Base-by-base conservation (phyloP, 306 rosid species). In the Vigna nakashimae region DNA sequence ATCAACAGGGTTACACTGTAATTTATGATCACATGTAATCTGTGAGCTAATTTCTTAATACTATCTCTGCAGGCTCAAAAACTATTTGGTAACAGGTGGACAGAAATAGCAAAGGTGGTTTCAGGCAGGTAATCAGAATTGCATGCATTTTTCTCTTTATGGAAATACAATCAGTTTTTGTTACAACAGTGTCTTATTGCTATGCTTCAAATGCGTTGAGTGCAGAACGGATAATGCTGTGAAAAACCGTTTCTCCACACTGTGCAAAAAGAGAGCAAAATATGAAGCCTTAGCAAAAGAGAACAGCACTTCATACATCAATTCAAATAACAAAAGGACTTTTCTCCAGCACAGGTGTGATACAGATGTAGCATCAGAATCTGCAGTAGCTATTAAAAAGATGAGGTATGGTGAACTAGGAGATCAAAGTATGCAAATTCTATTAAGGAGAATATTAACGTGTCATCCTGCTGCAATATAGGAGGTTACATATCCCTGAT, bases 161-260 rank as follows among this genome's bases (percentile, higher is more conserved):
- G 34, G 17, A 50, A 45, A 76, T 59, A 65, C 78, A 36, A 82
- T 40, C 62, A 11, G 34, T 28, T 9, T 3, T 8, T 36, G 34
- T 34, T 18, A 13, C 43, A 30, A 48, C 75, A 26, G 71, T 38
- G 15, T 75, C 74, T 78, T 73, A 46, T 50, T 73, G 48, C 45
- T 43, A 43, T 80, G 53, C 55, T 78, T 65, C 20, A n/a, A 26
- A 26, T 80, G 49, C 32, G 76, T 68, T 50, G 59, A 65, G 9
- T 51, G 73, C 97, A 96, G 99, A 91, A 96, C 99, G 62, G 99
- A 96, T 84, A 96, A 96, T n/a, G 99, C 99, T 13, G 99, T 96
- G 77, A 96, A 96, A 78, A 96, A 96, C 79, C 96, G 99, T 11
- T 93, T 96, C 88, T 81, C 99, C 72, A 96, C 98, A 17, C 74